These are phyloP conservation scores for Malus asiatica DNA, from an alignment of 306 rosid species.

Conservation along the genomic window DNA sequence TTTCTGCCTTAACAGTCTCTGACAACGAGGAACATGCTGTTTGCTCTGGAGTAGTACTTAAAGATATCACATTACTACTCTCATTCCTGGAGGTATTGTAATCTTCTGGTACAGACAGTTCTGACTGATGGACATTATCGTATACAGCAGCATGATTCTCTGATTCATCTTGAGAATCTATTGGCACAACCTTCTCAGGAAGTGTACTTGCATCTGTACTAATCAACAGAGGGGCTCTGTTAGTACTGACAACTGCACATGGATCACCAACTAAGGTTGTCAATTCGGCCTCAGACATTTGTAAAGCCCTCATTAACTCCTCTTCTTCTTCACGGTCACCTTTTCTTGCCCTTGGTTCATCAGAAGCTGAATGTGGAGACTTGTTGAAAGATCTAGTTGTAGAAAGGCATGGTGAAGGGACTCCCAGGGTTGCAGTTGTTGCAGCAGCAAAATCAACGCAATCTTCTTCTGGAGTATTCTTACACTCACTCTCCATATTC, in stretches of 20 bases:
- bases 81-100: constrained; percentile 30
- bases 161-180: constrained; percentile 37
- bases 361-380: constrained; percentile 54
- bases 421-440: constrained; percentile 92
- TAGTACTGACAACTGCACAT: constrained; percentile 12
- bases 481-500: constrained; percentile 34
- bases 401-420: constrained; percentile 90
- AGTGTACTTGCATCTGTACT: constrained; percentile 28
- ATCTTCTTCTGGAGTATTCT: constrained; percentile 66
- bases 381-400: constrained; percentile 71
- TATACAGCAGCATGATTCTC: constrained; percentile 29
- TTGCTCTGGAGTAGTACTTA: constrained; percentile 26
- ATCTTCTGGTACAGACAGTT: constrained; percentile 31
- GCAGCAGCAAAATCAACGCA: constrained; percentile 95
- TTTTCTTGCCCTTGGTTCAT: constrained; percentile 40
- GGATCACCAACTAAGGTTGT: constrained; percentile 35
- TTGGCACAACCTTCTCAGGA: constrained; percentile 18
- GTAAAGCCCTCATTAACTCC: constrained; percentile 63
- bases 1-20: constrained; percentile 25
- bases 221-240: constrained; percentile 22
- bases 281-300: constrained; percentile 48
- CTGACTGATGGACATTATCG: constrained; percentile 31
- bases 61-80: constrained; percentile 26
- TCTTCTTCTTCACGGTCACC: constrained; percentile 93
- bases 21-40: constrained; percentile 19